A percentile compares a stretch with the other conserved stretches of the same genome.
These are phyloP conservation scores for Didymosphaeria variabile DNA, from an alignment of 2,329 filamentous ascomycete species.

Conservation along the genomic window DNA sequence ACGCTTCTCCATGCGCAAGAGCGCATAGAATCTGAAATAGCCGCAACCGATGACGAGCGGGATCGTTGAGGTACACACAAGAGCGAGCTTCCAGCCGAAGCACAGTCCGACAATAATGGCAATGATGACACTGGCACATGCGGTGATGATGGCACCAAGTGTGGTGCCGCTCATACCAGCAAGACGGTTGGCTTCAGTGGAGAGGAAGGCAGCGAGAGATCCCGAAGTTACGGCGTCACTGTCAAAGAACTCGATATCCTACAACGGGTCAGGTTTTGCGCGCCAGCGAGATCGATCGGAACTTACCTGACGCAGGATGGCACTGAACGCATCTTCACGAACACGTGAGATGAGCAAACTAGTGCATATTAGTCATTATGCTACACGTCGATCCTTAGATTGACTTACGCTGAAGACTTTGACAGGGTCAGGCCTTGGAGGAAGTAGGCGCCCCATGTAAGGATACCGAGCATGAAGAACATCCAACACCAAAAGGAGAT, in stretches of 20 bases:
- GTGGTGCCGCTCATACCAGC: slow-evolving; percentile 89
- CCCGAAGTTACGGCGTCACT: slow-evolving; percentile 89
- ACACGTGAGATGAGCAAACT: slow-evolving; percentile 79
- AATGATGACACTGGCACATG: slow-evolving; percentile 78
- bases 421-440: slow-evolving; percentile 66
- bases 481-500: slow-evolving; percentile 64
- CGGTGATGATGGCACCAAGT: slow-evolving; percentile 84
- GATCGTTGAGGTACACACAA: slow-evolving; percentile 82
- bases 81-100: slow-evolving; percentile 87
- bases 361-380: slow-evolving; percentile 69
- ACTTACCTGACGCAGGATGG: slow-evolving; percentile 73
- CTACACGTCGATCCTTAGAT: slow-evolving; percentile 55
- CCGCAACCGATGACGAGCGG: slow-evolving; percentile 82
- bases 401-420: slow-evolving; percentile 36
- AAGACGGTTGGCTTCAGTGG: slow-evolving; percentile 84
- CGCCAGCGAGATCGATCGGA: slow-evolving; percentile 44
- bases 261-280: slow-evolving; percentile 47
- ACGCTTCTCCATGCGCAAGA: slow-evolving; percentile 83
- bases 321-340: slow-evolving; percentile 81
- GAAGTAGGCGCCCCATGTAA: slow-evolving; percentile 38
- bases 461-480: slow-evolving; percentile 47
- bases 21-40: slow-evolving; percentile 87
- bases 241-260: slow-evolving; percentile 91
- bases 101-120: slow-evolving; percentile 73
- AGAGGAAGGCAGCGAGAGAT: slow-evolving; percentile 74